Evolutionary conservation across 164 flowering plant species (phyloP), one percentile per base, ranked within the genome.

Genomic region (Tinospora cordifolia): DNA sequence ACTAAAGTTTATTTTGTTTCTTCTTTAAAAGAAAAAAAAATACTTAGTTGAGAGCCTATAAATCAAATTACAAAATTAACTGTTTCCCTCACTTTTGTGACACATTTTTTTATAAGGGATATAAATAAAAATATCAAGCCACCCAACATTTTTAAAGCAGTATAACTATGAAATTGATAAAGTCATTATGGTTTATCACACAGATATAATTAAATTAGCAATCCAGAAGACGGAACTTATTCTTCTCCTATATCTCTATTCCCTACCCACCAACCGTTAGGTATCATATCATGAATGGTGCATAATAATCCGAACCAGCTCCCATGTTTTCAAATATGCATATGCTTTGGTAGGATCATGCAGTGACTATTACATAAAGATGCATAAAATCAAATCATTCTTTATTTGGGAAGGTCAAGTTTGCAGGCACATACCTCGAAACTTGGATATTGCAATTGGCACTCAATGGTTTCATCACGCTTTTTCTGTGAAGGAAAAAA

Each of bases 371-470:
- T 13, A 30, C 4, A 30, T 30, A 30, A 30, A 9, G 62, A 72
- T 27, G 19, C 24, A 69, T 1, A 2, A 65, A 57, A 27, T 24
- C 14, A 68, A 66, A 44, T 44, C 24, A 46, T 38, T 38, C 11
- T 25, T 38, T 26, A 74, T 44, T 60, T 65, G 36, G 4, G 2
- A 30, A 65, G 59, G 15, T 25, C 36, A 68, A 67, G n/a, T 21
- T 36, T 30, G 39, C 21, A 62, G 51, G 26, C 19, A 17, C 72
- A 76, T 88, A 94, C 99, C 99, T 89, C 93, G 81, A 87, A 85
- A 81, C 92, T 87, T 65, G 92, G 90, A 85, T 85, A 94, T 25
- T 77, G 75, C 69, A 90, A 74, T 51, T 76, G 77, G 81, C 87
- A 78, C 57, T 90, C 96, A 44, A 74, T 13, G 13, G 88, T 78